A percentile compares a stretch with the other conserved stretches of the same genome.
Conservation (phyloP, 2,329 filamentous ascomycete genomes). For the Trichoderma gracile region DNA sequence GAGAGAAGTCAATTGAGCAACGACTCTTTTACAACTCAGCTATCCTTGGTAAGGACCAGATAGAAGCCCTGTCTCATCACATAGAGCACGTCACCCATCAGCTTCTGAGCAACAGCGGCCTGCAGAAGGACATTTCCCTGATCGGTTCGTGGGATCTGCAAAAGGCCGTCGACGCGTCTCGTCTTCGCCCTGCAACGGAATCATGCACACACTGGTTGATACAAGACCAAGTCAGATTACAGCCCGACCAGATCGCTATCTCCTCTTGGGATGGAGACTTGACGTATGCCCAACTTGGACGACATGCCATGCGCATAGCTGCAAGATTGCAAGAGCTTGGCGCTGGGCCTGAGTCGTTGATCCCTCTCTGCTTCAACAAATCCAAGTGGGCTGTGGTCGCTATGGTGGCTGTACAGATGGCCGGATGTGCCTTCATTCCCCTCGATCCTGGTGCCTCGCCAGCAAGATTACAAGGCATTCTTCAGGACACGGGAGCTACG, state of each 20-base stretch:
- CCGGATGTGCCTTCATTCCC: slow-evolving; percentile 28
- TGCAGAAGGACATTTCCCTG: not conserved
- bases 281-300: slow-evolving; percentile 9
- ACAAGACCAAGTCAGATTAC: not conserved
- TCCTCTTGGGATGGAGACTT: slow-evolving; percentile 16
- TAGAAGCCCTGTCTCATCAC: slow-evolving; percentile 7
- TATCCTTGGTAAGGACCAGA: slow-evolving; percentile 2
- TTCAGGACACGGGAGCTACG: not conserved
- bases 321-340: slow-evolving; percentile 6
- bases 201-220: slow-evolving; percentile 12
- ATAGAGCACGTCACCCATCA: slow-evolving; percentile 13
- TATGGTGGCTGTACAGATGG: slow-evolving; percentile 28
- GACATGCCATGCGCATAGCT: not conserved
- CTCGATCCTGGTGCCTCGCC: slow-evolving; percentile 24
- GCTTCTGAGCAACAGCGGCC: not conserved
- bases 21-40: slow-evolving; percentile 6
- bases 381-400: slow-evolving; percentile 27
- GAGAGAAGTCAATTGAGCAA: not conserved
- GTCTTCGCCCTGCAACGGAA: not conserved
- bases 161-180: not conserved
- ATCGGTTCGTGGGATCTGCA: slow-evolving; percentile 11
- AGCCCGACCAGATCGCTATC: slow-evolving; percentile 6
- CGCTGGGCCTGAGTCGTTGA: slow-evolving; percentile 8
- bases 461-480: not conserved
- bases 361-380: slow-evolving; percentile 28